These are phyloP conservation scores for Talaromyces sp. DNA, from an alignment of 2,329 filamentous ascomycete genomes.

Conservation along the genomic window DNA sequence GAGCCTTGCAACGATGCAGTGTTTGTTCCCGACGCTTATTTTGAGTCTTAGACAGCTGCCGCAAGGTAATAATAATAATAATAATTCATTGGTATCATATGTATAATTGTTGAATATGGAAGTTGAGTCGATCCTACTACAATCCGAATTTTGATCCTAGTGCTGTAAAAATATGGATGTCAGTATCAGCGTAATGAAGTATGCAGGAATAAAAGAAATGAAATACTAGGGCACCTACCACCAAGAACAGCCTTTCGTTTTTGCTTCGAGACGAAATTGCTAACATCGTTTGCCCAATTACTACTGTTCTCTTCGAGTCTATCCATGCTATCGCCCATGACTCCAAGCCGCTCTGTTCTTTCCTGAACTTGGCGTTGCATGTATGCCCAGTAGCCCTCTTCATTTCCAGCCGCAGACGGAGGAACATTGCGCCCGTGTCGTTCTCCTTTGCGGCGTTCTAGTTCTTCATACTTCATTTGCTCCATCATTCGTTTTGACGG, in stretches of 20 bases:
- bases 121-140: background rate
- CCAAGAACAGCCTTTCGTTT: constrained; percentile 80
- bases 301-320: constrained; percentile 72
- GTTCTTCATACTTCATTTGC: constrained; percentile 69
- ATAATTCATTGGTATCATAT: background rate
- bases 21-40: too few species aligned
- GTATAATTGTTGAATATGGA: background rate
- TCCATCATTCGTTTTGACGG: constrained; percentile 83
- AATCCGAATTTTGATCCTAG: constrained; percentile 18
- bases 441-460: constrained; percentile 43
- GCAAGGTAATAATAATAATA: background rate
- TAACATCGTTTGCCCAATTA: constrained; percentile 81
- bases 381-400: constrained; percentile 69
- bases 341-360: constrained; percentile 76
- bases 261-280: constrained; percentile 79
- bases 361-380: constrained; percentile 84
- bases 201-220: background rate
- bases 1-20: too few species aligned
- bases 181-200: background rate
- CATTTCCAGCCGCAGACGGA: constrained; percentile 34
- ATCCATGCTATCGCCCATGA: constrained; percentile 82
- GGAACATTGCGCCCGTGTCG: constrained; percentile 34
- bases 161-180: background rate
- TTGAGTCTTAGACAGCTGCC: too few species aligned
- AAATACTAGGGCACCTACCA: constrained; percentile 31